These are phyloP conservation scores for Fusarium dlaminii DNA, from an alignment of 2,329 filamentous ascomycete species.

Conservation along the genomic window DNA sequence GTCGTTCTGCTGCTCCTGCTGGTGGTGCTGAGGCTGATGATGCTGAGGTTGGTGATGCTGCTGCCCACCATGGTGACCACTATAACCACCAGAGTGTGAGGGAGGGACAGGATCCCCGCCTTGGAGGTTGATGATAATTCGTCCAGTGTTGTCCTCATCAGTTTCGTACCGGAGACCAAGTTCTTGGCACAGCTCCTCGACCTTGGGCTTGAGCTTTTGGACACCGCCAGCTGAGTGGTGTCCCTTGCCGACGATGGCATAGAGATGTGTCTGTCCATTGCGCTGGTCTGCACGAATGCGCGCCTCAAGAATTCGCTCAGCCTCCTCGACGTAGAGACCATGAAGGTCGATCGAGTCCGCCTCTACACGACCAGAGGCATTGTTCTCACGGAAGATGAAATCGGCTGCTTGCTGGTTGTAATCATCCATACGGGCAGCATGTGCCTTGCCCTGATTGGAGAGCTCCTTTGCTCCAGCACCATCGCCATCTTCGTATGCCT, in stretches of 20 bases:
- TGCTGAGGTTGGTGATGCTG: slow-evolving; percentile 59
- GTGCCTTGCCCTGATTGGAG: slow-evolving; percentile 84
- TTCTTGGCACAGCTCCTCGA: slow-evolving; percentile 86
- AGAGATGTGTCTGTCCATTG: slow-evolving; percentile 81
- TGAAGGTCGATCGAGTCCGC: slow-evolving; percentile 92
- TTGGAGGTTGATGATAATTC: slow-evolving; percentile 87
- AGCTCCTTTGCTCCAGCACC: slow-evolving; percentile 84
- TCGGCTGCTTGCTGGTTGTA: slow-evolving; percentile 93
- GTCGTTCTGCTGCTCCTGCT: slow-evolving; percentile 58
- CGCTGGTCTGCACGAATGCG: slow-evolving; percentile 81
- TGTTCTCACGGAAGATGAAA: slow-evolving; percentile 96
- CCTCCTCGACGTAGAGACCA: slow-evolving; percentile 94
- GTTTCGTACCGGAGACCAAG: slow-evolving; percentile 84
- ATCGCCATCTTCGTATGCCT: slow-evolving; percentile 86
- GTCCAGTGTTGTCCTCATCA: slow-evolving; percentile 89
- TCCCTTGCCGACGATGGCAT: slow-evolving; percentile 96
- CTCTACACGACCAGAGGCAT: slow-evolving; percentile 77
- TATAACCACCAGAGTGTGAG: slow-evolving; percentile 48
- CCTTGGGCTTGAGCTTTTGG: slow-evolving; percentile 94
- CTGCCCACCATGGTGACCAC: slow-evolving; percentile 54
- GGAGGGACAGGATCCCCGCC: slow-evolving; percentile 71
- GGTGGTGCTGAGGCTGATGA: slow-evolving; percentile 55
- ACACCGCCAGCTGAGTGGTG: slow-evolving; percentile 85
- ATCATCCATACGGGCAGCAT: slow-evolving; percentile 84
- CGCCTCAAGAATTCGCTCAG: slow-evolving; percentile 87